Base-by-base conservation (phyloP, 371 early-diverging fungal genomes). In the Zancudomyces culisetae region DNA sequence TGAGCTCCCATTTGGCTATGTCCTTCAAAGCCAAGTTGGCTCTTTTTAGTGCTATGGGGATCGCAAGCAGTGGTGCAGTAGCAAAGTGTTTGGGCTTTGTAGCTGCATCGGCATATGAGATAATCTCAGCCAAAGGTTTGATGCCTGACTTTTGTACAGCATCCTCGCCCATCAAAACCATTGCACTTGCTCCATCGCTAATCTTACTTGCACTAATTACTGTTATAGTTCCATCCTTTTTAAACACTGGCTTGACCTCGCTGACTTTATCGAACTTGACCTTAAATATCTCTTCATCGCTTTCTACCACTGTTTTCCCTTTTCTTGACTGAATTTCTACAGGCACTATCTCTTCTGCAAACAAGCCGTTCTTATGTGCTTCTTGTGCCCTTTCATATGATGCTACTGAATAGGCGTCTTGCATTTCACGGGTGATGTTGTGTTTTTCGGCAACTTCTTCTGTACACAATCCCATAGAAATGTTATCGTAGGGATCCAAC, bases 181-280 rank as follows among this genome's bases (percentile, higher is more conserved):
- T 43, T 22, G 92, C 92, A 35, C 93, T 83, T 43, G 97, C 98
- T 60, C 97, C 98, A 63, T 98, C 98, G 64, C 79, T 86, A 55
- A 98, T 69, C 3, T 89, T 83, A 52, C 87, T 86, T 35, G 96
- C 79, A 68, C 95, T 98, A 55, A 92, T 89, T 23, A 95, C 95
- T 19, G 96, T 95, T 43, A 94, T 92, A 27, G 91, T 85, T 18
- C 86, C 81, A 40, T 75, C 70, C 65, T 74, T 75, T 51, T 78
- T 75, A 55, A 80, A 80, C 3, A 74, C 78, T 18, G 78, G 64
- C 26, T 70, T 68, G 39, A 79, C 58, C 3, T 59, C 20, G 0
- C 71, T 59, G 20, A 81, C 59, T 67, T 79, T 79, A 55, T 74
- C 79, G 55, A 70, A 73, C 49, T 77, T 79, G 60, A 85, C 80